Percentiles rank a stretch among this genome's conserved stretches.
Evolutionary conservation across 2,329 filamentous ascomycete species (phyloP).

Genomic region (Didymella sp.): DNA sequence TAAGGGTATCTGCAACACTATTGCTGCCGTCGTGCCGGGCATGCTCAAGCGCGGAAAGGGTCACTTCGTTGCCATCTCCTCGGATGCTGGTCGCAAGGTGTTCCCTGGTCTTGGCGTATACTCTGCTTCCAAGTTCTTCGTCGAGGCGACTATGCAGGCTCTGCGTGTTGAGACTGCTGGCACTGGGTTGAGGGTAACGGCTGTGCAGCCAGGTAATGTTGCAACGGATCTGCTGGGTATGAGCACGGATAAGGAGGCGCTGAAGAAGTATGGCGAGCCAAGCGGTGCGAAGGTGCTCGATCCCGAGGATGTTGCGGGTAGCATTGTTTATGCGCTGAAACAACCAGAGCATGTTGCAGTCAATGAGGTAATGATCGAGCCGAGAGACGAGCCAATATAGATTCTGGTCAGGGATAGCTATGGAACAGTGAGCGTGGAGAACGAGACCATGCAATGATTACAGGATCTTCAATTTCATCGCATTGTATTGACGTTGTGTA

Average conservation of each 20-base stretch:
- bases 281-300: conserved; percentile 77
- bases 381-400: conserved; percentile 48
- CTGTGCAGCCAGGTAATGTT: conserved; percentile 79
- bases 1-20: conserved; percentile 78
- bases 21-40: conserved; percentile 71
- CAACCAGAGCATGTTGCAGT: conserved; percentile 79
- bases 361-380: conserved; percentile 75
- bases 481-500: too few relatives aligned
- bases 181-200: conserved; percentile 73
- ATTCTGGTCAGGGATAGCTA: too few relatives aligned
- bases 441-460: too few relatives aligned
- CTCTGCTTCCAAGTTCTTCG: conserved; percentile 84
- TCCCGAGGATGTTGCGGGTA: conserved; percentile 72
- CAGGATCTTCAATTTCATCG: too few relatives aligned
- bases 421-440: too few relatives aligned
- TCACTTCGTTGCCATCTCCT: conserved; percentile 82
- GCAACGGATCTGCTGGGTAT: conserved; percentile 75
- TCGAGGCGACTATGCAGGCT: conserved; percentile 79
- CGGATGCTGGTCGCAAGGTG: conserved; percentile 80
- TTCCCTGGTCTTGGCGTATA: conserved; percentile 84
- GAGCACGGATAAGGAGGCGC: conserved; percentile 76
- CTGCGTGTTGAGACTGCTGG: conserved; percentile 79
- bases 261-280: conserved; percentile 80
- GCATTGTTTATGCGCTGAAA: conserved; percentile 76
- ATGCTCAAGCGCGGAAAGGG: conserved; percentile 75